phyloP scores from a whole-genome alignment of 2,329 filamentous ascomycete species.

The Colletotrichum spinosum region DNA sequence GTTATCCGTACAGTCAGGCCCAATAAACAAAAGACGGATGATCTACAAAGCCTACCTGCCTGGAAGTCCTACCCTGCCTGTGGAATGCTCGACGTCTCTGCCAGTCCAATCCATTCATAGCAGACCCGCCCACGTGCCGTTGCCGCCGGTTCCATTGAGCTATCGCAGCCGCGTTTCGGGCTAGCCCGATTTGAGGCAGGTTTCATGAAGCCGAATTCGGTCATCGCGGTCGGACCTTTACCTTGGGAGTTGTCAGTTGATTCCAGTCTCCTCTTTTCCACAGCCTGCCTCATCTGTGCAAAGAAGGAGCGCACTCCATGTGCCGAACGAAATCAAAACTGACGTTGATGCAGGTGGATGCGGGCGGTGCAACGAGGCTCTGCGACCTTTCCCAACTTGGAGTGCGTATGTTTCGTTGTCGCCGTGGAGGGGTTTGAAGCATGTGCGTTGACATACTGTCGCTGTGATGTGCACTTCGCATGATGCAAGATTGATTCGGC shows the following conservation, averaged over 20 bases:
- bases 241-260: background rate
- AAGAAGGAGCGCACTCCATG: background rate
- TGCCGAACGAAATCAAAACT: background rate
- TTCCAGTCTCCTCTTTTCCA: background rate
- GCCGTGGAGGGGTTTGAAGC: background rate
- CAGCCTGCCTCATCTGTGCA: background rate
- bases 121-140: slow-evolving; percentile 8
- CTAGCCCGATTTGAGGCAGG: slow-evolving; percentile 27
- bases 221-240: slow-evolving; percentile 10
- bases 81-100: background rate
- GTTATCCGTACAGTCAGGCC: too few relatives aligned
- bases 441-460: background rate
- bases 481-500: too few relatives aligned
- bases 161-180: slow-evolving; percentile 28
- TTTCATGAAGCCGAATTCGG: slow-evolving; percentile 9
- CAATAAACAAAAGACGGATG: too few relatives aligned
- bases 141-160: slow-evolving; percentile 8
- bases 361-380: background rate
- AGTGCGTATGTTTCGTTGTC: background rate
- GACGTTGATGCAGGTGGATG: background rate
- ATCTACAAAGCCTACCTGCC: too few relatives aligned
- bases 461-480: too few relatives aligned
- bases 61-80: background rate
- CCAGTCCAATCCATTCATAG: background rate
- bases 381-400: background rate